A percentile compares a stretch with the other conserved stretches of the same genome.
Conservation (phyloP, 768 basidiomycete genomes). For the Erythrobasidium yunnanense region DNA sequence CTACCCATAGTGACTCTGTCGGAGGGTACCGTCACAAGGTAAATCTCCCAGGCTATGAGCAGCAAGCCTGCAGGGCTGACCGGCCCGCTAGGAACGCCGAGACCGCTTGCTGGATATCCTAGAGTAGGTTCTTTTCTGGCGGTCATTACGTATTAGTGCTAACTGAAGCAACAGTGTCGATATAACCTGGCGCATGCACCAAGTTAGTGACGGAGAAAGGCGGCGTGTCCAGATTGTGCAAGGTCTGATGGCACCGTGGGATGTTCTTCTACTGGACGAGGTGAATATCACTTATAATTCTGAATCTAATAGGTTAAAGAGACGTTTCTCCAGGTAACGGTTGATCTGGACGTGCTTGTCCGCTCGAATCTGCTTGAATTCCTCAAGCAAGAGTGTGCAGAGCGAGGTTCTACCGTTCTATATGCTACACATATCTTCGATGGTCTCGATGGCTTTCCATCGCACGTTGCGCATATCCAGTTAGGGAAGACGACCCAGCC, state of each 20-base stretch:
- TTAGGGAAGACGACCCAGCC: constrained; percentile 60
- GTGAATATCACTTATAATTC: constrained; percentile 44
- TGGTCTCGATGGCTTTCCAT: constrained; percentile 80
- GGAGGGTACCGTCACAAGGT: constrained; percentile 83
- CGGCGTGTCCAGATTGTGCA: constrained; percentile 86
- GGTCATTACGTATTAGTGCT: neutral
- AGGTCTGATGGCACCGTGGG: constrained; percentile 90
- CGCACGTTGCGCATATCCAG: constrained; percentile 82
- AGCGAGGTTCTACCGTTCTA: constrained; percentile 72
- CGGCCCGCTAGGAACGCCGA: constrained; percentile 50
- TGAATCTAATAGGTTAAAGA: neutral
- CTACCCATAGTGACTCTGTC: constrained; percentile 59
- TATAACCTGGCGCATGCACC: constrained; percentile 86
- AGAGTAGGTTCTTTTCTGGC: constrained; percentile 44
- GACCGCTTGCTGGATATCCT: constrained; percentile 78
- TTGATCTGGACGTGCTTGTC: constrained; percentile 92
- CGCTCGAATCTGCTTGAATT: constrained; percentile 80
- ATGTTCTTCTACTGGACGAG: constrained; percentile 85
- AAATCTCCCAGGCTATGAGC: neutral
- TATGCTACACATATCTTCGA: constrained; percentile 95
- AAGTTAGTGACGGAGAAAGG: constrained; percentile 91
- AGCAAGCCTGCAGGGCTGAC: neutral
- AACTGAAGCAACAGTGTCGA: constrained; percentile 49
- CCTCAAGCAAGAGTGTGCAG: constrained; percentile 67
- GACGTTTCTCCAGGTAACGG: constrained; percentile 60